These are phyloP conservation scores for Glaciozyma martinii DNA, from an alignment of 768 basidiomycete genomes.

Conservation along the genomic window DNA sequence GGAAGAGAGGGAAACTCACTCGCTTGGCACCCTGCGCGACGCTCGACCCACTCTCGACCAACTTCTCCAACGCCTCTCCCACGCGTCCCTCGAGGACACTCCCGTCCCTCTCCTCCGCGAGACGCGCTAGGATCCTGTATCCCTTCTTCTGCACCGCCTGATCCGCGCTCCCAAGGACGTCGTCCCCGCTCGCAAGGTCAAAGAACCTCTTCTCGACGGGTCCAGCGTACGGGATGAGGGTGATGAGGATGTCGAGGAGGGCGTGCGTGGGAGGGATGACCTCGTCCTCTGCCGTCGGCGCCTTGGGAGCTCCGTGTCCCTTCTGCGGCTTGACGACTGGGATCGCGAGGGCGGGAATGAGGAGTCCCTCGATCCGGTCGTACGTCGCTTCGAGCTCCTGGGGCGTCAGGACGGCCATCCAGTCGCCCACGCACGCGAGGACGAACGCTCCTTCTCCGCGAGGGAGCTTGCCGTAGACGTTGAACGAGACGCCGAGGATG, in stretches of 20 bases:
- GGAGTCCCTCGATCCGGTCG: constrained; percentile 61
- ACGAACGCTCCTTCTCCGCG: constrained; percentile 62
- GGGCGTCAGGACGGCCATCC: constrained; percentile 60
- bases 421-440: constrained; percentile 78
- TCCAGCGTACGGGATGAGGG: constrained; percentile 44
- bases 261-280: constrained; percentile 48
- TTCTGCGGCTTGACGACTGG: constrained; percentile 34
- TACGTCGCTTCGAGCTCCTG: constrained; percentile 76
- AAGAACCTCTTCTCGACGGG: constrained; percentile 18
- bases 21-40: constrained; percentile 79
- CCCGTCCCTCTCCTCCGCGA: constrained; percentile 50
- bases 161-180: constrained; percentile 66
- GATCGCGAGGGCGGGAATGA: constrained; percentile 53
- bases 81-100: constrained; percentile 46
- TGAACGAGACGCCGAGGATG: constrained; percentile 91
- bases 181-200: constrained; percentile 45
- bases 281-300: constrained; percentile 11
- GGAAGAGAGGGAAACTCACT: constrained; percentile 41
- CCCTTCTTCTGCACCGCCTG: constrained; percentile 90
- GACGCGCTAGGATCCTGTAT: constrained; percentile 73
- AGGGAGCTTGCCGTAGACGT: constrained; percentile 74
- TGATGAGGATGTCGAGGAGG: constrained; percentile 66
- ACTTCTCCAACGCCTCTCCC: constrained; percentile 54
- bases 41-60: constrained; percentile 58
- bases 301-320: constrained; percentile 7